Percentiles rank a stretch among this genome's conserved stretches.
phyloP scores from a whole-genome alignment of 1,284 basidiomycete species.

The Cryptococcus depauperatus region DNA sequence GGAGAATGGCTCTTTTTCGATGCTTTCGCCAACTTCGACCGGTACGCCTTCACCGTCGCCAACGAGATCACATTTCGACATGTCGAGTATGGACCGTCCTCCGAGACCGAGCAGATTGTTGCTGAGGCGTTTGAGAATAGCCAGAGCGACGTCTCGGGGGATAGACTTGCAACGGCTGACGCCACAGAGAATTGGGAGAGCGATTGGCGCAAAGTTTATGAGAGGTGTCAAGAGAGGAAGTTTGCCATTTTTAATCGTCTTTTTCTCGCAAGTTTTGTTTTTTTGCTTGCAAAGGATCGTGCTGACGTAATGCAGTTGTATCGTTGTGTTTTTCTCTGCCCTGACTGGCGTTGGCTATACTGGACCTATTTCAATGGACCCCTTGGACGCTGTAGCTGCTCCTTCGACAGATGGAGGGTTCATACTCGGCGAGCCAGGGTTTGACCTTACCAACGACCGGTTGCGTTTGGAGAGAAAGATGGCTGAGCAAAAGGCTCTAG shows the following conservation, averaged over 20 bases:
- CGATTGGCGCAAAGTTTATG: constrained; percentile 21
- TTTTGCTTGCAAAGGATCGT: neutral
- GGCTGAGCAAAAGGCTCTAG: constrained; percentile 34
- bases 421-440: constrained; percentile 29
- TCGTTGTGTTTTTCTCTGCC: constrained; percentile 42
- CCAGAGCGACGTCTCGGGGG: neutral
- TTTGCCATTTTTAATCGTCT: constrained; percentile 33
- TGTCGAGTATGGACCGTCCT: too few species aligned
- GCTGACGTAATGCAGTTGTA: constrained; percentile 24
- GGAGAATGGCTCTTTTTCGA: neutral
- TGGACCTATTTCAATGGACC: constrained; percentile 16
- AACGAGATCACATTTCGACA: neutral
- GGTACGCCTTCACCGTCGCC: neutral
- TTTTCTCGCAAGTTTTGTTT: constrained; percentile 27
- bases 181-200: constrained; percentile 21
- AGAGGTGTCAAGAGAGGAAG: constrained; percentile 27
- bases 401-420: constrained; percentile 13
- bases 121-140: neutral
- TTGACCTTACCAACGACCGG: constrained; percentile 19
- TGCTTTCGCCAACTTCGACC: neutral
- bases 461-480: constrained; percentile 20
- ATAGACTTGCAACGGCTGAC: constrained; percentile 5
- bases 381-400: neutral
- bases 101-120: too few species aligned
- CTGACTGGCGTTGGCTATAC: constrained; percentile 42